These are phyloP conservation scores for Aspergillus awamori DNA, from an alignment of 2,329 filamentous ascomycete genomes.

Conservation along the genomic window DNA sequence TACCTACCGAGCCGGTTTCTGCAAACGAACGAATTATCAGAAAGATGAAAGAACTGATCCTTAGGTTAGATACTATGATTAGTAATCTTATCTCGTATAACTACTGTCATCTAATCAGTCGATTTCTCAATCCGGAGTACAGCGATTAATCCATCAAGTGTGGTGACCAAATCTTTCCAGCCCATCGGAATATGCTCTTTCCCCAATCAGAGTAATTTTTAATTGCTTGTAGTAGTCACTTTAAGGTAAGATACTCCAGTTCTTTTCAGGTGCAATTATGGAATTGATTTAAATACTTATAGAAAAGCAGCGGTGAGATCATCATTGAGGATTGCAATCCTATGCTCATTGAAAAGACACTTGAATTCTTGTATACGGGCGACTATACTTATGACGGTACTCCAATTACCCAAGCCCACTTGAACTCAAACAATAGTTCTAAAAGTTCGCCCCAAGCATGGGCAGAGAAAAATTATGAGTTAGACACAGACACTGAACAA, in stretches of 20 bases:
- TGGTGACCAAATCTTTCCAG: background rate
- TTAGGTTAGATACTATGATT: background rate
- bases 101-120: background rate
- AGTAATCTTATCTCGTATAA: background rate
- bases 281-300: background rate
- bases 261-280: background rate
- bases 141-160: background rate
- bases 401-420: background rate
- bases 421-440: background rate
- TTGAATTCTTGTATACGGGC: background rate
- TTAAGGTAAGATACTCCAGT: background rate
- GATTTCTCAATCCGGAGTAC: background rate
- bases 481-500: background rate
- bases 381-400: background rate
- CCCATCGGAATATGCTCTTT: background rate
- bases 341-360: background rate
- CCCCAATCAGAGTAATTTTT: background rate
- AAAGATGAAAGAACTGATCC: background rate
- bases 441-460: background rate
- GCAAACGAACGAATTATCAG: background rate
- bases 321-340: background rate
- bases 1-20: background rate
- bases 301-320: background rate
- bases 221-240: background rate
- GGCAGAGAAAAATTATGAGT: background rate